Base-by-base conservation (phyloP, 257 asterid species). In the Solanum arcanum region DNA sequence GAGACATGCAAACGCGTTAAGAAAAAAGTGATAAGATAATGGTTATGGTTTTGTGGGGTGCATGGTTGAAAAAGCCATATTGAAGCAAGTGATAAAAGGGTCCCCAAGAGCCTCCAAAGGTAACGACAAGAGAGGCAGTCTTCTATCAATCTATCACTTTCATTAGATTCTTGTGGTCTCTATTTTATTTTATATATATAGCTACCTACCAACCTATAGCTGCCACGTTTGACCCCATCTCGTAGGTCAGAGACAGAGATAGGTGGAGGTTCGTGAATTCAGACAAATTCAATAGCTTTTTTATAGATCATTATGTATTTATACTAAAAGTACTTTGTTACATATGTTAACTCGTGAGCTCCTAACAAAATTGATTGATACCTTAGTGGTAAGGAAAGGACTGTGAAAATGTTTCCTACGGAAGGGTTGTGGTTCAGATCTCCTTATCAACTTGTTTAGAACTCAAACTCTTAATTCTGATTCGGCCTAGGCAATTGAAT, bases 111-210 rank as follows among this genome's bases (percentile, higher is more conserved):
- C 56, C 87, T 80, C 66, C n/a, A 41, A 62, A 74, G 74, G 60
- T 59, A 46, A 86, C 77, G 87, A 88, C 87, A 85, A 89, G 64
- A 84, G 68, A 41, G 37, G 25, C 47, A 64, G 87, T 86, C 91
- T 85, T 86, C 33, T 64, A 25, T 81, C 88, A 77, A 85, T 87
- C 89, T 23, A 7, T 78, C 91, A 37, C 86, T 84, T 85, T 89
- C 91, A 69, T 56, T 60, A 87, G 89, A 89, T 89, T 89, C 91
- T 89, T 87, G 56, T 83, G 87, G 85, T 47, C 68, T 80, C 12
- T 80, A 9, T 80, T 80, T 80, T 80, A 27, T 12, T 77, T 27
- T 77, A 18, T 39, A 23, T 6, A 35, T 37, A 37, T 37, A 37
- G 39, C 9, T 46, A 80, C 8, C 66, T 76, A 76, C 35, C 27